Conservation (phyloP, 148 eudicot species). For the Cornus controversa region DNA sequence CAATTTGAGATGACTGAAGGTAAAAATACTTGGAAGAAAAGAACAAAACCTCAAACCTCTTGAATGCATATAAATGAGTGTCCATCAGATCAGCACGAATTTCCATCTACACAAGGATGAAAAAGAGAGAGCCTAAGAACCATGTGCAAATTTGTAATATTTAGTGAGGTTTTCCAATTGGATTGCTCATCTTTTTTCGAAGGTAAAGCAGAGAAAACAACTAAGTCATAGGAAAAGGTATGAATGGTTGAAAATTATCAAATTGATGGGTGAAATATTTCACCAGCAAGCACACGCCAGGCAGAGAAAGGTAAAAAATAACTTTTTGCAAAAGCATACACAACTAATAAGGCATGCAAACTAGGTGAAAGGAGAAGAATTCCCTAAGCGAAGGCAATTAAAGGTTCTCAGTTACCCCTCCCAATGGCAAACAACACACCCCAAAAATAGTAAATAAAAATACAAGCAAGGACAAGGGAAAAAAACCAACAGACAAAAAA, state of each 20-base stretch:
- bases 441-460: too few species aligned
- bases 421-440: too few species aligned
- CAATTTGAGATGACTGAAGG: conserved; percentile 3
- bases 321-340: too few species aligned
- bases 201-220: not conserved
- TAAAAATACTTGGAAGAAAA: conserved; percentile 16
- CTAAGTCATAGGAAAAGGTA: too few species aligned
- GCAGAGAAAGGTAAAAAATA: too few species aligned
- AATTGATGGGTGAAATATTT: too few species aligned
- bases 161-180: not conserved
- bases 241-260: too few species aligned
- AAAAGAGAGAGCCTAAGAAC: conserved; percentile 20
- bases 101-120: conserved; percentile 64
- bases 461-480: not conserved
- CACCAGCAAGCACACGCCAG: too few species aligned
- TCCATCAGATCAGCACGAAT: conserved; percentile 91
- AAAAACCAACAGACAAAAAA: too few species aligned
- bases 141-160: conserved; percentile 1
- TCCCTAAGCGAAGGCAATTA: too few species aligned
- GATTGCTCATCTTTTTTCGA: not conserved
- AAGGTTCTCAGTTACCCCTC: too few species aligned
- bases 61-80: conserved; percentile 96
- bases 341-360: not conserved
- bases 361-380: not conserved
- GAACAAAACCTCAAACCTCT: conserved; percentile 61